Base-by-base conservation (phyloP, 2,329 filamentous ascomycete genomes). In the Diaporthe longicolla region DNA sequence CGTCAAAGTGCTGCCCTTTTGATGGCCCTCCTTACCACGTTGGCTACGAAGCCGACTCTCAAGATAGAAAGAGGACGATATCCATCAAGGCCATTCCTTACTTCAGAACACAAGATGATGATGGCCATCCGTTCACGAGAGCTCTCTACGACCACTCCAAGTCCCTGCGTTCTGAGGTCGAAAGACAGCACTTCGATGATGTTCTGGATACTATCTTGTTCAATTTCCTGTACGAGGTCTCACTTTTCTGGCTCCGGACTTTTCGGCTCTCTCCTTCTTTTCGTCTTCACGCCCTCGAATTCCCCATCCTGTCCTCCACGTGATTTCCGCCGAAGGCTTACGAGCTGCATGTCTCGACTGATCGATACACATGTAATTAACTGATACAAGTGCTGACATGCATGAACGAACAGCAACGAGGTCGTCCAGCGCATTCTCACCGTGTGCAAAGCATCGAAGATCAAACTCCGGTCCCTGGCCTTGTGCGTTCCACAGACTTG, bases 11-110 rank as follows among this genome's bases (percentile, higher is more conserved):
- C 1, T 59, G 68, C 15, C 68, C 68, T 4, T 71, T 71, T 10
- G 68, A 71, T 40, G 68, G 54, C 15, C 68, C 68, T 37, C 68
- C 68, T 3, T 50, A 59, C 21, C 2, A 59, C 24, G 55, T 71
- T 15, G 68, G 68, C 7, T 71, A 37, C 43, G 68, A 71, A 3
- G 68, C 68, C 6, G 68, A 57, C 9, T 26, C n/a, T 29, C 68
- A 61, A 15, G 21, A 17, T 9, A 19, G 35, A 0, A 71, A 61
- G 55, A 59, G 68, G 21, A 37, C 32, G 0, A 71, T 71, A 9
- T 71, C 68, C 9, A 48, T 71, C 54, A 71, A 71, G 7, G 54
- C 54, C 24, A 59, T 71, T 9, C 68, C 68, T 1, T 71, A 71
- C 32, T 71, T 71, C 35, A 26, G 37, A 19, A 52, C 40, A 4